Evolutionary conservation across 2,329 filamentous ascomycete species (phyloP).

Genomic region (Fusarium multiceps): DNA sequence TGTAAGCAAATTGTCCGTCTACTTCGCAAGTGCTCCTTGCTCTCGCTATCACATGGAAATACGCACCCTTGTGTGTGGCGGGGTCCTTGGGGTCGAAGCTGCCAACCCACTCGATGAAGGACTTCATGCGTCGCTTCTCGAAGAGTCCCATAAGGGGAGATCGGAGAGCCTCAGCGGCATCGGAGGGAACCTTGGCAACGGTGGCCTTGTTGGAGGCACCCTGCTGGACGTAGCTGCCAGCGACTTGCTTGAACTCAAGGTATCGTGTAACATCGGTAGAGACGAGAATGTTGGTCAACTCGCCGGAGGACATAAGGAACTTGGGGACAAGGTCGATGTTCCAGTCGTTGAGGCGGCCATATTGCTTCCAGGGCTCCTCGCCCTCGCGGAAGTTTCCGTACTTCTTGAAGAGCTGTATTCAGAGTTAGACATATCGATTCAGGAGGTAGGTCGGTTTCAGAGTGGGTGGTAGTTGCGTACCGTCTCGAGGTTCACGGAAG

Average conservation of each 20-base stretch:
- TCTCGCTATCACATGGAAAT: not conserved
- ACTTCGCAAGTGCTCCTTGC: not conserved
- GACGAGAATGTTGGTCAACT: constrained; percentile 97
- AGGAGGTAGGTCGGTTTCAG: constrained; percentile 23
- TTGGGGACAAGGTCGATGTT: constrained; percentile 99
- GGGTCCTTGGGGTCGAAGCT: constrained; percentile 85
- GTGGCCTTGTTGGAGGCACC: constrained; percentile 84
- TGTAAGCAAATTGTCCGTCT: constrained; percentile 24
- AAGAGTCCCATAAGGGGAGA: constrained; percentile 97
- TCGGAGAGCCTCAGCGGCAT: constrained; percentile 87
- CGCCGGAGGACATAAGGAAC: constrained; percentile 97
- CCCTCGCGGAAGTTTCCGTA: constrained; percentile 84
- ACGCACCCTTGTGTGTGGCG: constrained; percentile 86
- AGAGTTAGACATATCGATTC: constrained; percentile 40
- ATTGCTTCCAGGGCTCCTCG: constrained; percentile 97
- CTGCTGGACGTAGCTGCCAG: constrained; percentile 96
- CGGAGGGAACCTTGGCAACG: constrained; percentile 95
- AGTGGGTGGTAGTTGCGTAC: constrained; percentile 61
- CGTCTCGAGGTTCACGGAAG: constrained; percentile 95
- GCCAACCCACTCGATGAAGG: constrained; percentile 95
- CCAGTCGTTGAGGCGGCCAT: constrained; percentile 97
- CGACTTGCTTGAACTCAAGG: constrained; percentile 93
- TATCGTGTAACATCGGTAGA: constrained; percentile 92
- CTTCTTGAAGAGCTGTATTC: constrained; percentile 88
- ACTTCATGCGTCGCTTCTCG: constrained; percentile 97